A percentile compares a stretch with the other conserved stretches of the same genome.
These are phyloP conservation scores for Conticribra guillardii DNA, from an alignment of 108 stramenopile species.

Conservation along the genomic window DNA sequence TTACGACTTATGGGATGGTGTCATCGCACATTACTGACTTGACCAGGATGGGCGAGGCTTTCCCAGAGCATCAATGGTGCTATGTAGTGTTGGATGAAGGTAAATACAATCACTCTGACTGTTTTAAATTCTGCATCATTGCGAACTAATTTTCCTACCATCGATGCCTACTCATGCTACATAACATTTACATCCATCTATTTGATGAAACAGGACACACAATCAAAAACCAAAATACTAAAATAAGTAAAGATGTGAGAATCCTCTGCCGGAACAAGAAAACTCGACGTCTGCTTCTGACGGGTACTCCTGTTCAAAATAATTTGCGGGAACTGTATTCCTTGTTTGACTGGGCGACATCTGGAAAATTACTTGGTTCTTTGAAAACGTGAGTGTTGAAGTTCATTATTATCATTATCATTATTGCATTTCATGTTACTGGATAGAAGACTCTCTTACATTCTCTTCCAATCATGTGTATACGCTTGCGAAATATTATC, in stretches of 20 bases:
- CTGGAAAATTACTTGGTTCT: conserved; percentile 68
- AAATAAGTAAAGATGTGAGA: conserved; percentile 67
- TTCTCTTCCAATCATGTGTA: too few relatives aligned
- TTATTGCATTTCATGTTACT: background rate
- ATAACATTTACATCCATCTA: too few relatives aligned
- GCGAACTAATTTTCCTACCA: too few relatives aligned
- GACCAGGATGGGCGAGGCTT: conserved; percentile 8
- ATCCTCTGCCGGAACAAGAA: conserved; percentile 46
- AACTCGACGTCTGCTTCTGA: conserved; percentile 84
- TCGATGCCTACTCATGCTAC: too few relatives aligned
- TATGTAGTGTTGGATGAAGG: conserved; percentile 97
- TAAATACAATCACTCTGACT: too few relatives aligned
- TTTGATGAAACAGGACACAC: conserved; percentile 77
- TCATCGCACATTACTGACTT: conserved; percentile 43
- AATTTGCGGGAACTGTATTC: conserved; percentile 91
- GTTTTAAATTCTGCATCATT: too few relatives aligned
- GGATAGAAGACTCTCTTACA: conserved; percentile 33
- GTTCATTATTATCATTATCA: background rate
- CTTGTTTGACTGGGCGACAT: conserved; percentile 91
- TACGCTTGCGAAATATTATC: too few relatives aligned
- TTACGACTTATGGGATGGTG: conserved; percentile 82
- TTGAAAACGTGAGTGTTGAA: conserved; percentile 38
- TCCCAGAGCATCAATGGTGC: conserved; percentile 66
- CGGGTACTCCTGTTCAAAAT: conserved; percentile 63
- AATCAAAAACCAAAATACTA: conserved; percentile 89